Percentiles rank a stretch among this genome's conserved stretches.
These are phyloP conservation scores for Lablab purpureus DNA, from an alignment of 306 rosid genomes.

Conservation along the genomic window DNA sequence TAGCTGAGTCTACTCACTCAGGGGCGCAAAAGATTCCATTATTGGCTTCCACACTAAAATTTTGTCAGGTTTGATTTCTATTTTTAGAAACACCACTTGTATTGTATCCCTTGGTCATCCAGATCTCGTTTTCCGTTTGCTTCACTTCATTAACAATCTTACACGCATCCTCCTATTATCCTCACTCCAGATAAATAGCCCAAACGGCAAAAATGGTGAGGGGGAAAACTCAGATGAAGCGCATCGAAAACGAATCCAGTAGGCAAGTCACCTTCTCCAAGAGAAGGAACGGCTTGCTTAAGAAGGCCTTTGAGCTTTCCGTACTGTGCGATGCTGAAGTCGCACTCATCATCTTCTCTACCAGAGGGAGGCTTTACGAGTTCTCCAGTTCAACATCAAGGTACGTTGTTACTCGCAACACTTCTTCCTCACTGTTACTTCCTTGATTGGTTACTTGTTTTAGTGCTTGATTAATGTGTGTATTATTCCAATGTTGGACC, in stretches of 20 bases:
- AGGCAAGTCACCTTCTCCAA: constrained; percentile 94
- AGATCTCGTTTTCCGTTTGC: constrained; percentile 40
- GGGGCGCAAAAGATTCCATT: constrained; percentile 18
- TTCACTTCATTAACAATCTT: background rate
- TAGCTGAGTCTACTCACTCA: constrained; percentile 24
- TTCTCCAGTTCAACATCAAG: constrained; percentile 70
- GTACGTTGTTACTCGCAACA: constrained; percentile 45
- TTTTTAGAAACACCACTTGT: constrained; percentile 38
- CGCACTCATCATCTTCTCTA: constrained; percentile 83
- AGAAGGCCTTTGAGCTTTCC: constrained; percentile 92
- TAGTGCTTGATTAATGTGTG: background rate
- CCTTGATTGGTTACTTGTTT: background rate
- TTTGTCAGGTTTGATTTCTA: constrained; percentile 51
- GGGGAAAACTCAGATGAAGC: constrained; percentile 93
- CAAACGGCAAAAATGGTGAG: constrained; percentile 64
- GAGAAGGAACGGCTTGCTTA: constrained; percentile 85
- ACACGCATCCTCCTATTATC: too few relatives aligned
- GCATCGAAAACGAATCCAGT: constrained; percentile 86
- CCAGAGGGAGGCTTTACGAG: constrained; percentile 90
- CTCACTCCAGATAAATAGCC: background rate
- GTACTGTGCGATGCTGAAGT: constrained; percentile 98
- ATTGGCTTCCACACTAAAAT: background rate
- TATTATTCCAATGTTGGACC: background rate
- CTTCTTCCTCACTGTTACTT: background rate
- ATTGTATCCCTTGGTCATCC: background rate